Evolutionary conservation across 2,329 filamentous ascomycete species (phyloP).

Genomic region (Cercospora beticola): DNA sequence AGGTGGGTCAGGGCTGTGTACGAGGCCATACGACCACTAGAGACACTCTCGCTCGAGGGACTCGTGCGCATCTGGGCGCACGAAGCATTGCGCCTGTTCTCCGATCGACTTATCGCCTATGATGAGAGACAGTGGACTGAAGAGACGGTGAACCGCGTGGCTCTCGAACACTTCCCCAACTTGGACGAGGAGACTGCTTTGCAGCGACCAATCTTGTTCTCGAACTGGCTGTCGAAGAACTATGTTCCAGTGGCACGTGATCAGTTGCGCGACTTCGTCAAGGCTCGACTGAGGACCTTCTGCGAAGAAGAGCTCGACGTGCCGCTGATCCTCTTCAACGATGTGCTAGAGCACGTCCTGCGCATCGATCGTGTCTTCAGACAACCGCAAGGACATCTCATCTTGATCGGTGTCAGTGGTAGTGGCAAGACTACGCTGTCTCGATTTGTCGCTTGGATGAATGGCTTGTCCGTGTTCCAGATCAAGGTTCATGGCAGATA

Average conservation of each 20-base stretch:
- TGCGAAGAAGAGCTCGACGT: constrained; percentile 99
- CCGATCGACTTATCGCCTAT: constrained; percentile 91
- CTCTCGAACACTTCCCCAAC: constrained; percentile 89
- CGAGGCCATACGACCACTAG: constrained; percentile 90
- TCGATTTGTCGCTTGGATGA: constrained; percentile 99
- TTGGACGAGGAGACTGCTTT: constrained; percentile 88
- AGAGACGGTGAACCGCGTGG: constrained; percentile 80
- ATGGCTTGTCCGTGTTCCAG: constrained; percentile 96
- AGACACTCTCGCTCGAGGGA: constrained; percentile 83
- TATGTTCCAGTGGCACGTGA: constrained; percentile 96
- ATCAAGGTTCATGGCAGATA: constrained; percentile 99
- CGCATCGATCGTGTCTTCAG: constrained; percentile 98
- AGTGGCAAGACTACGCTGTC: constrained; percentile 98
- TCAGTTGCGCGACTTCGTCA: constrained; percentile 93
- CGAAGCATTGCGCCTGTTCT: constrained; percentile 92
- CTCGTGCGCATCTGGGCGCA: constrained; percentile 97
- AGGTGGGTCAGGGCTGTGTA: constrained; percentile 97
- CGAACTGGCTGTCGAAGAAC: constrained; percentile 98
- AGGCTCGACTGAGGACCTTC: constrained; percentile 94
- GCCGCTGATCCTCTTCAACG: constrained; percentile 97
- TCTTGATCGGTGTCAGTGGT: constrained; percentile 96
- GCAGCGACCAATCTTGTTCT: constrained; percentile 92
- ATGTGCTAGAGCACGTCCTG: constrained; percentile 95
- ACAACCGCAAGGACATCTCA: constrained; percentile 96
- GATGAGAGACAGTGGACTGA: constrained; percentile 96